Conservation (phyloP, 768 basidiomycete species). For the Trametes cinnabarina region DNA sequence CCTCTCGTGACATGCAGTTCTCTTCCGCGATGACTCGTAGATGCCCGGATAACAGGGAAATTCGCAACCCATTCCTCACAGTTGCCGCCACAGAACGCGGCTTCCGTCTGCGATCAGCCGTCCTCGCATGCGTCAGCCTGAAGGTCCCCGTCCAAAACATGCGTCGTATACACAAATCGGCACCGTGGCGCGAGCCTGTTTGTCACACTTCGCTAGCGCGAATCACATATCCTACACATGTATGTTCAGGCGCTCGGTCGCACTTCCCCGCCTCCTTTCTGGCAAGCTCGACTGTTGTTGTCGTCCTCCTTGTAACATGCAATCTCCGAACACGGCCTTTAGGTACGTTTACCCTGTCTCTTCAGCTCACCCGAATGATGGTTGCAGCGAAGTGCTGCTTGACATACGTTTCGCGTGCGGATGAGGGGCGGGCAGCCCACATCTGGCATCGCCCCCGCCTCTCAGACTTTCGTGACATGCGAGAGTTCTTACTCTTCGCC, state of each 20-base stretch:
- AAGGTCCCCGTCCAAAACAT: neutral
- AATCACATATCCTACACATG: neutral
- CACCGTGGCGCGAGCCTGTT: neutral
- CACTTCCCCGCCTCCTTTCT: neutral
- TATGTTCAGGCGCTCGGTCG: neutral
- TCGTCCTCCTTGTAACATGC: neutral
- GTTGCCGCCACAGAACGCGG: neutral
- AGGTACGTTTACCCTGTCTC: neutral
- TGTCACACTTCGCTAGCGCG: neutral
- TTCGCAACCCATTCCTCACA: neutral
- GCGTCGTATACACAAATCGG: neutral
- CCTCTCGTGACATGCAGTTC: neutral
- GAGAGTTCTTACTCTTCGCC: neutral
- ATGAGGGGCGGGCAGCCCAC: neutral
- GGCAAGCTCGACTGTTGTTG: neutral
- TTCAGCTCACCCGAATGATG: neutral
- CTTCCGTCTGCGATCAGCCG: neutral
- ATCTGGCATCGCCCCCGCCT: neutral
- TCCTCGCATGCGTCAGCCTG: neutral
- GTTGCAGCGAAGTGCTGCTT: neutral
- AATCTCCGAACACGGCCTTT: neutral
- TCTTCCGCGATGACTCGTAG: neutral
- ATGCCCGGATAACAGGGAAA: slow-evolving; percentile 13
- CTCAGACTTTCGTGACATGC: neutral
- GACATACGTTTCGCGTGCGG: neutral